phyloP scores from a whole-genome alignment of 257 asterid genomes.

The Rauvolfia tetraphylla region DNA sequence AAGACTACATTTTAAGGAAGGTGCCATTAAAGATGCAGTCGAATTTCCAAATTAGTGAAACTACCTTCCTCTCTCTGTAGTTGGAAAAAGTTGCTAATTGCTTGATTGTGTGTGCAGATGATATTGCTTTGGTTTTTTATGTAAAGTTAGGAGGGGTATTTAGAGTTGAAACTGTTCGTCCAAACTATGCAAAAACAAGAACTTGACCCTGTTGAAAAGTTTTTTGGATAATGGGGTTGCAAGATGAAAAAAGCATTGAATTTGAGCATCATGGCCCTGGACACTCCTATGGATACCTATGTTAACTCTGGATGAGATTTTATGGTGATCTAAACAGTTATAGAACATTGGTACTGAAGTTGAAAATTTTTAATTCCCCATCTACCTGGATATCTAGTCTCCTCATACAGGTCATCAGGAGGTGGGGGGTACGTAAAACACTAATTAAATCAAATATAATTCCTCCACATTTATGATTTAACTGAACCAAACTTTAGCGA shows the following conservation, averaged over 20 bases:
- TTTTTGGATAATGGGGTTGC: background rate
- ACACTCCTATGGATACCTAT: background rate
- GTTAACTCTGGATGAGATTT: background rate
- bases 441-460: background rate
- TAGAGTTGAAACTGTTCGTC: background rate
- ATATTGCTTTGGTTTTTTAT: background rate
- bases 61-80: background rate
- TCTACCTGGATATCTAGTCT: background rate
- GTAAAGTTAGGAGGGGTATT: background rate
- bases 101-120: background rate
- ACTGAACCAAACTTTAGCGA: background rate
- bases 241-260: background rate
- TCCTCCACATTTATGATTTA: background rate
- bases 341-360: background rate
- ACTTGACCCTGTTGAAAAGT: background rate
- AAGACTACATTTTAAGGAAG: background rate
- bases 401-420: background rate
- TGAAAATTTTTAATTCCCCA: background rate
- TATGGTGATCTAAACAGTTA: background rate
- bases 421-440: background rate
- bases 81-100: background rate
- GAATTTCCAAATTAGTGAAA: background rate
- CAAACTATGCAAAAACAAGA: background rate
- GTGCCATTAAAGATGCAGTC: background rate
- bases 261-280: background rate